Percentiles rank a stretch among this genome's conserved stretches.
Evolutionary conservation across 1,139 yeast genomes (phyloP).

Genomic region (Yamadazyma diddensiae): DNA sequence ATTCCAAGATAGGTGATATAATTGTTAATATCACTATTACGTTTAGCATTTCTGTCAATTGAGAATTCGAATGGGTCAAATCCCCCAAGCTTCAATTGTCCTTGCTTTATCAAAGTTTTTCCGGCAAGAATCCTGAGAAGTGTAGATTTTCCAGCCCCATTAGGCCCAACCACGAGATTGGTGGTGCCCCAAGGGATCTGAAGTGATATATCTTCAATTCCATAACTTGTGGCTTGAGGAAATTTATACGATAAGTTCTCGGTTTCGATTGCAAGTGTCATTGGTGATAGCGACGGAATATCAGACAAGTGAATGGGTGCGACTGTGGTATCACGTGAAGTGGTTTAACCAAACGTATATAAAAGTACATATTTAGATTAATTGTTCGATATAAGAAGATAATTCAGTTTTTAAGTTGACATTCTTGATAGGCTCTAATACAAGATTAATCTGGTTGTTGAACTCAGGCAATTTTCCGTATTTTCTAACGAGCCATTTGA

Average conservation of each 20-base stretch:
- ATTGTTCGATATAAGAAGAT: not conserved
- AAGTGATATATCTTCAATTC: slow-evolving; percentile 62
- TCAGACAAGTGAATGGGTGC: not conserved
- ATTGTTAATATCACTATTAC: slow-evolving; percentile 44
- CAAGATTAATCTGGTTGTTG: not conserved
- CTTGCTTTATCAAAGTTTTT: slow-evolving; percentile 77
- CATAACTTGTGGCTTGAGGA: slow-evolving; percentile 58
- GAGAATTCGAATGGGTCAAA: slow-evolving; percentile 83
- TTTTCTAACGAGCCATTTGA: slow-evolving; percentile 39
- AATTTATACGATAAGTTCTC: slow-evolving; percentile 67
- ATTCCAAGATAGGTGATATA: slow-evolving; percentile 82
- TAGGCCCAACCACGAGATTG: slow-evolving; percentile 82
- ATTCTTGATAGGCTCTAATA: slow-evolving; percentile 22
- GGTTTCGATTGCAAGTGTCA: slow-evolving; percentile 58
- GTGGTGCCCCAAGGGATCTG: slow-evolving; percentile 69
- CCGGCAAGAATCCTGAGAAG: slow-evolving; percentile 83
- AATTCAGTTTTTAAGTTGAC: slow-evolving; percentile 4
- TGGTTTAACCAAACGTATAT: not conserved
- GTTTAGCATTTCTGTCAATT: slow-evolving; percentile 30
- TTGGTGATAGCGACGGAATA: not conserved
- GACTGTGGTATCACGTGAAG: not conserved
- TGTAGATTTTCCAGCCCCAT: slow-evolving; percentile 97
- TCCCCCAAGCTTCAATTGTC: slow-evolving; percentile 69
- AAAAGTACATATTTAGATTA: not conserved
- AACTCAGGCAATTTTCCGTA: slow-evolving; percentile 7